These are phyloP conservation scores for Endothia cerciana DNA, from an alignment of 2,329 filamentous ascomycete species.

Conservation along the genomic window DNA sequence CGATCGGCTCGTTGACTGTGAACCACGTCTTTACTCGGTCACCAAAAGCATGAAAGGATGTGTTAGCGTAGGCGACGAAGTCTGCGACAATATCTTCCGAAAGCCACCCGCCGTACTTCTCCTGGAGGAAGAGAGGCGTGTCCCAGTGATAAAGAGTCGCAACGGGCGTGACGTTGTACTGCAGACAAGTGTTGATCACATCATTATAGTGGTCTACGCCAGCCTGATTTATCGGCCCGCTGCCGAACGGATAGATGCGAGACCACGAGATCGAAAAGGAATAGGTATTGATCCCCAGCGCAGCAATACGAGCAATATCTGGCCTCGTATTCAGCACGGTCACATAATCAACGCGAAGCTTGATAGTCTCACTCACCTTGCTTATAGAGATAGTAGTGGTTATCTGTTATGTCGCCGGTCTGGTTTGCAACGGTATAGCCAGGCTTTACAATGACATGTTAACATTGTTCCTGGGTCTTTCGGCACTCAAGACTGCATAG, in stretches of 20 bases:
- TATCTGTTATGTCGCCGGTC: constrained; percentile 23
- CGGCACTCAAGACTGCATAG: too few relatives aligned
- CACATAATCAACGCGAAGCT: too few relatives aligned
- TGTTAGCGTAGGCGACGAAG: constrained; percentile 25
- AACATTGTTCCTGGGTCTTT: neutral
- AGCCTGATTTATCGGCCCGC: constrained; percentile 24
- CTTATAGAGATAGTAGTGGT: constrained; percentile 27
- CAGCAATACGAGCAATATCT: constrained; percentile 25
- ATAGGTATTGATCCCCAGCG: constrained; percentile 26
- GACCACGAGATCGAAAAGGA: constrained; percentile 26
- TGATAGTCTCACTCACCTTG: constrained; percentile 14
- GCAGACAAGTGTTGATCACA: constrained; percentile 23
- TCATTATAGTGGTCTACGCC: constrained; percentile 27
- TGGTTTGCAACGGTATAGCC: constrained; percentile 19
- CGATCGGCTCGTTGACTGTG: constrained; percentile 26
- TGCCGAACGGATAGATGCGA: constrained; percentile 25
- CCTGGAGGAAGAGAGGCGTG: constrained; percentile 23
- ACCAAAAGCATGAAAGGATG: constrained; percentile 19
- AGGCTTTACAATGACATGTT: neutral
- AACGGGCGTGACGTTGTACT: constrained; percentile 22
- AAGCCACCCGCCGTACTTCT: constrained; percentile 23
- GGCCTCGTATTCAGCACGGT: neutral
- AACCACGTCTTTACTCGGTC: constrained; percentile 24
- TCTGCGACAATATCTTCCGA: constrained; percentile 25
- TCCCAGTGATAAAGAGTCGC: constrained; percentile 25